Conservation (phyloP, 768 basidiomycete species). For the Pleurotus cornucopiae region DNA sequence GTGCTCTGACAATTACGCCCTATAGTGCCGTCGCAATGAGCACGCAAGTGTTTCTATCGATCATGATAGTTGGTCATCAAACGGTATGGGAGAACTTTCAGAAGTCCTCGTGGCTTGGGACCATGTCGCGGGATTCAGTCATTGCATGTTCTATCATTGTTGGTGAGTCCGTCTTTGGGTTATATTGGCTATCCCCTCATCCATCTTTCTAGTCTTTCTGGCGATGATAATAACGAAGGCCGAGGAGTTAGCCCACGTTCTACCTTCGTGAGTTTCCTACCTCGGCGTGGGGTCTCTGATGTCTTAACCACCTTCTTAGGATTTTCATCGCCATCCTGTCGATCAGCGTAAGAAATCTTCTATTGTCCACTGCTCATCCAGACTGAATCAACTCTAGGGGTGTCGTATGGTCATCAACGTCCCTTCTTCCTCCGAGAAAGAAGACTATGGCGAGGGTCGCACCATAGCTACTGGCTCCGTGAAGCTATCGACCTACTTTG, state of each 20-base stretch:
- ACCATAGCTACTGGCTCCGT: neutral
- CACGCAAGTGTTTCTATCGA: neutral
- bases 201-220: neutral
- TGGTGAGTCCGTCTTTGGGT: neutral
- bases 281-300: neutral
- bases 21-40: neutral
- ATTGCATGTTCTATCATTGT: neutral
- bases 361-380: neutral
- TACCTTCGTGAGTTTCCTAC: neutral
- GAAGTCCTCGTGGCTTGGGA: neutral
- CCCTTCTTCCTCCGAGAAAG: neutral
- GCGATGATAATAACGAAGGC: neutral
- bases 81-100: neutral
- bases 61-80: neutral
- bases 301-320: neutral
- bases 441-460: neutral
- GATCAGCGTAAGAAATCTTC: neutral
- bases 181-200: neutral
- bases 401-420: slow-evolving; percentile 5
- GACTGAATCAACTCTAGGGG: neutral
- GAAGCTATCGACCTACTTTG: neutral
- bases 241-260: neutral
- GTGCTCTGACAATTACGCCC: neutral
- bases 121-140: neutral
- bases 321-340: neutral